A percentile compares a stretch with the other conserved stretches of the same genome.
These are phyloP conservation scores for Oryza officinalis DNA, from an alignment of 176 grass and related monocot species.

Conservation along the genomic window DNA sequence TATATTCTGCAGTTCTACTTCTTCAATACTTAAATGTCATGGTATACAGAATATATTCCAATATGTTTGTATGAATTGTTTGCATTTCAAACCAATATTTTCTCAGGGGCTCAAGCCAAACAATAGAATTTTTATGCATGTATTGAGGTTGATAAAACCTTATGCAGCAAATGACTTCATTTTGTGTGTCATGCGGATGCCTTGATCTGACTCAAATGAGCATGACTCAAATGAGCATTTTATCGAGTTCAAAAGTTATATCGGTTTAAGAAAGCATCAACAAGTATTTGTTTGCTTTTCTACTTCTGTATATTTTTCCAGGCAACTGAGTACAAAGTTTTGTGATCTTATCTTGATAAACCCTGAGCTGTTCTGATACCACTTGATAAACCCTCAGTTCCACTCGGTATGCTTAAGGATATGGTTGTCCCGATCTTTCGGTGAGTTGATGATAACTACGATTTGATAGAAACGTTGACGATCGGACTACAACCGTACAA, in stretches of 20 bases:
- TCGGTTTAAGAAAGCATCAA: background rate
- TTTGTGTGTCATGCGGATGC: background rate
- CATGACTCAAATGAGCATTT: background rate
- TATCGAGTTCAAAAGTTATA: background rate
- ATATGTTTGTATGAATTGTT: background rate
- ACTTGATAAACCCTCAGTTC: too few relatives aligned
- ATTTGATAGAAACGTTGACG: too few relatives aligned
- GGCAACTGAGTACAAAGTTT: background rate
- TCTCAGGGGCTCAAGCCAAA: background rate
- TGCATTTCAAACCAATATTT: conserved; percentile 22
- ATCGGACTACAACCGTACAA: too few relatives aligned
- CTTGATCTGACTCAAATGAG: background rate
- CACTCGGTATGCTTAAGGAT: too few relatives aligned
- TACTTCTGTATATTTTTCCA: background rate
- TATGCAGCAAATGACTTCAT: background rate
- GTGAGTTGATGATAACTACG: too few relatives aligned
- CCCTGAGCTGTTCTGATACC: too few relatives aligned
- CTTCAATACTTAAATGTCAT: background rate
- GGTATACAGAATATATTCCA: background rate
- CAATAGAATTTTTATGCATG: background rate
- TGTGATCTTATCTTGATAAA: background rate
- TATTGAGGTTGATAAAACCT: background rate
- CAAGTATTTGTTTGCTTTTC: background rate
- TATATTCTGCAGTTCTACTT: background rate
- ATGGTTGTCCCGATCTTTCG: too few relatives aligned